Evolutionary conservation across 352 stramenopile genomes (phyloP), one percentile per base, ranked within the genome.

Genomic region (Phytophthora foliorum): DNA sequence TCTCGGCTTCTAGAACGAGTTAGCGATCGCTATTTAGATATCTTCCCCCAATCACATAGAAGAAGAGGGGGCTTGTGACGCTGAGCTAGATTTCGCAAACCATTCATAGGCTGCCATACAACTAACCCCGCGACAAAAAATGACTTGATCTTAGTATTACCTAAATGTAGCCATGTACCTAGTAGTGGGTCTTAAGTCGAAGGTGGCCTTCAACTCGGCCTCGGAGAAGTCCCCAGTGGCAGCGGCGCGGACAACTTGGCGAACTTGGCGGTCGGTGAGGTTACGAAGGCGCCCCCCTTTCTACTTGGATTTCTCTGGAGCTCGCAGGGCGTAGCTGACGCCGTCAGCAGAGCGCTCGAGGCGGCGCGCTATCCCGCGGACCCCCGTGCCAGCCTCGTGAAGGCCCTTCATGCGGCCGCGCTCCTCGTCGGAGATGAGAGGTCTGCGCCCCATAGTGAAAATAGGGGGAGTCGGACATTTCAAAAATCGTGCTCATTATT

Each of bases 351-450:
- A 60, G 1, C 38, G 25, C 22, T 21, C 17, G 22, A 51, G 16
- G 5, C 36, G 53, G 3, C 53, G 36, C 22, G 38, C 24, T 1
- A 60, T 60, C n/a, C 24, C 39, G 22, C 38, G 53, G 39, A 51
- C 36, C 24, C 52, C 39, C 39, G 29, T 21, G 8, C 38, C 38
- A 8, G 39, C 53, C 24, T 60, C 39, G 13, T 41, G 16, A 21
- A 32, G 24, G 39, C 53, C 53, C 39, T 60, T 60, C 9, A 60
- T 60, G 24, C 24, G 53, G 16, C 38, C 53, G 16, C 53, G 24
- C 24, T 59, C 31, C 10, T 59, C 52, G 36, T 50, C 38, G 52
- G 16, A 13, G 17, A 60, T 51, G 22, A 13, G 4, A 21, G 24
- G 24, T 14, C 36, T 22, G 24, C 51, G 16, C 25, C 38, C 38